Base-by-base conservation (phyloP, 805 yeast species). In the Tetrapisispora phaffii region DNA sequence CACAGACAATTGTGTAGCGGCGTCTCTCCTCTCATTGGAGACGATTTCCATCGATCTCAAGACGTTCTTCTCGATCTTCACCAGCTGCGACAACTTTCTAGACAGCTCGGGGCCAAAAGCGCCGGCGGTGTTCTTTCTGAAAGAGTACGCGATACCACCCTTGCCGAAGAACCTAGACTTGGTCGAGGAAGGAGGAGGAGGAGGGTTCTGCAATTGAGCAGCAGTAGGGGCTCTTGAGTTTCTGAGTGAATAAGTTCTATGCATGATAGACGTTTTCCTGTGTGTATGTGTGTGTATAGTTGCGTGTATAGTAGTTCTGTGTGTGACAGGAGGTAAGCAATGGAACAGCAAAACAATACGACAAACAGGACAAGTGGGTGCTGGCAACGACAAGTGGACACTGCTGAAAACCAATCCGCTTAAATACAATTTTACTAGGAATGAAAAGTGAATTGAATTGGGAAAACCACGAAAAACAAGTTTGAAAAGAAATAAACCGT, bases 221-320 rank as follows among this genome's bases (percentile, higher is more conserved):
- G 97, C 97, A 47, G 98, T 89, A 50, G 98, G 98, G 34, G 97
- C 97, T 70, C 96, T 85, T 46, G 82, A 68, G 58, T 88, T 81
- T 79, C 98, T 88, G 70, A 90, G 76, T 31, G 98, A 90, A 72
- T 93, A 93, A 42, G 98, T 90, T 82, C 97, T 85, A 77, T 90
- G 97, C 98, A 93, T 93, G 2, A 13, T 38, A 17, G 15, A 3
- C 40, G 33, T 29, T 23, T n/a, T n/a, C n/a, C 28, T 24, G 28
- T 28, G 13, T 28, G 16, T 13, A 38, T n/a, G n/a, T n/a, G n/a
- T n/a, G n/a, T n/a, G n/a, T n/a, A n/a, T n/a, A n/a, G n/a, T n/a
- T n/a, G n/a, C n/a, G n/a, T n/a, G n/a, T n/a, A n/a, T n/a, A n/a
- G n/a, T n/a, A n/a, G n/a, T 6, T 37, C 15, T 37, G 20, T 37